These are phyloP conservation scores for Sporothrix humicola DNA, from an alignment of 2,329 filamentous ascomycete genomes.

Conservation along the genomic window DNA sequence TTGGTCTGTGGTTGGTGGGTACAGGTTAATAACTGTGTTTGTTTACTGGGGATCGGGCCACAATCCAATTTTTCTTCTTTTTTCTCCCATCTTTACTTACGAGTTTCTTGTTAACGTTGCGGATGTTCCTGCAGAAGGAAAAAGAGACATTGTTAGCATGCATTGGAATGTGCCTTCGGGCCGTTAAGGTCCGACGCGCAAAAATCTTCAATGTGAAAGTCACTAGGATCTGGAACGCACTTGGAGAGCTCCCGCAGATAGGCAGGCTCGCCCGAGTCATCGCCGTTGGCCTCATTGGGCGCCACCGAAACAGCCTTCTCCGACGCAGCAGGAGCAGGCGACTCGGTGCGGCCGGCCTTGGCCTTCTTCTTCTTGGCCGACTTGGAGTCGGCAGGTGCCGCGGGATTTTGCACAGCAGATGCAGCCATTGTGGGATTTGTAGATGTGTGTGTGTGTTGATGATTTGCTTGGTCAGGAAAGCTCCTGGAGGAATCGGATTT, in stretches of 20 bases:
- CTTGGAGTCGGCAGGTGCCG: constrained; percentile 67
- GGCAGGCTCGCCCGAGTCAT: constrained; percentile 70
- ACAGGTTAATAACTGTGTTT: background rate
- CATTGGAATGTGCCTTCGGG: background rate
- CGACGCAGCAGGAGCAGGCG: constrained; percentile 58
- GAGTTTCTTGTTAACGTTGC: constrained; percentile 93
- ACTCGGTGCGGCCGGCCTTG: constrained; percentile 61
- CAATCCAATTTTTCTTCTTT: background rate
- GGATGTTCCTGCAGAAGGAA: constrained; percentile 70
- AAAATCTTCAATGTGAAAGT: background rate
- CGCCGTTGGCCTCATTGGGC: constrained; percentile 55
- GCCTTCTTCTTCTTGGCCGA: constrained; percentile 73
- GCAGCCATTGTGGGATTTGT: constrained; percentile 64
- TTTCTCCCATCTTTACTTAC: constrained; percentile 57
- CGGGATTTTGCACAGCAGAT: constrained; percentile 66
- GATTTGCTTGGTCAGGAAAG: constrained; percentile 24
- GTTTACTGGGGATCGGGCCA: constrained; percentile 1
- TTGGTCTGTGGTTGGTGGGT: constrained; percentile 57
- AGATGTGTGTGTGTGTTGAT: background rate
- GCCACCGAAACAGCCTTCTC: constrained; percentile 57
- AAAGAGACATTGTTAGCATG: background rate
- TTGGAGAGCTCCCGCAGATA: constrained; percentile 91
- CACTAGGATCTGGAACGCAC: constrained; percentile 56
- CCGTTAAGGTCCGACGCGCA: background rate
- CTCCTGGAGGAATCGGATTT: background rate